Base-by-base conservation (phyloP, 352 stramenopile species). In the Poterioochromonas sp. region DNA sequence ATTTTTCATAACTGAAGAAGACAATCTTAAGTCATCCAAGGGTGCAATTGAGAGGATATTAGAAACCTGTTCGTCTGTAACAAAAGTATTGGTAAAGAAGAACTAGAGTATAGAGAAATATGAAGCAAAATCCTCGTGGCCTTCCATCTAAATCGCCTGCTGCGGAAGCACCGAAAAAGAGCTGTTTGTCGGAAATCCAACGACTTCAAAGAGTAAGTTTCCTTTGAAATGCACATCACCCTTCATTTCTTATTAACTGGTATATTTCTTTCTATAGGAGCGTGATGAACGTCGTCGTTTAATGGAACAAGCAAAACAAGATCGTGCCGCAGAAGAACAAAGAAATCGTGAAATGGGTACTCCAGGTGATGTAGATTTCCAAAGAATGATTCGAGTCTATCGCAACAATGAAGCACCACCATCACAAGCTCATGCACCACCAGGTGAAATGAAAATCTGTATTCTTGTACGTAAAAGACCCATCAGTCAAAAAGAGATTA, bases 281-380 rank as follows among this genome's bases (percentile, higher is more conserved):
- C 40, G 68, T 44, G 41, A 76, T 39, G 41, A 76, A n/a, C 12
- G 68, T 22, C 68, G 68, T 32, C 20, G 40, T 12, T 11, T 40
- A 18, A 8, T 40, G n/a, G 43, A 43, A 58, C 39, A 83, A 73
- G 71, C 79, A 39, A 87, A 87, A 73, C 49, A 83, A 60, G 76
- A 80, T 32, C 79, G 83, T 20, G 82, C 81, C 32, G 71, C 79
- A 69, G 84, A 89, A 82, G 84, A 89, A 47, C 12, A 83, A 58
- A 74, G 82, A 0, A 87, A 89, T 78, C 63, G 85, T 54, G 84
- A 81, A 0, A 78, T 77, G n/a, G 87, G 87, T n/a, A 91, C 90
- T 80, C 85, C 86, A 26, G 89, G 89, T 26, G 89, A 94, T 81
- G 86, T 92, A 2, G 88, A 94, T 80, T 93, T 93, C 77, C 87